Percentiles rank a stretch among this genome's conserved stretches.
These are phyloP conservation scores for Osmanthus fragrans DNA, from an alignment of 257 asterid genomes.

Conservation along the genomic window DNA sequence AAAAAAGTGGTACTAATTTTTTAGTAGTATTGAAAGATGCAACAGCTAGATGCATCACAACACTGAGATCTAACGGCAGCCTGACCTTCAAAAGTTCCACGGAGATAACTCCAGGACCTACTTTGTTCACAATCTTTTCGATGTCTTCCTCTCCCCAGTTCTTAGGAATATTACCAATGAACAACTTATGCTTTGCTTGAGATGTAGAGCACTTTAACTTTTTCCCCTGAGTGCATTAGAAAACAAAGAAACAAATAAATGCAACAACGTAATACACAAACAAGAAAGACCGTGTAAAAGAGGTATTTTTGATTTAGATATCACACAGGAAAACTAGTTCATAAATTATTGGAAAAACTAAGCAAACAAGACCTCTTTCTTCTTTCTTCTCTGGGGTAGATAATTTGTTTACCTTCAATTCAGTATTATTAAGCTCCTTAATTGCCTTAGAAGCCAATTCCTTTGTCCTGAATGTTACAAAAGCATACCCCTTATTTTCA, in stretches of 20 bases:
- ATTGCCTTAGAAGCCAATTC: conserved; percentile 92
- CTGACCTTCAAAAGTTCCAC: conserved; percentile 82
- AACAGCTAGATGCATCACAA: conserved; percentile 9
- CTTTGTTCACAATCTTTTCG: conserved; percentile 62
- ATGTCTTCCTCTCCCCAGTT: conserved; percentile 87
- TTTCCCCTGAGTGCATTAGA: conserved; percentile 61
- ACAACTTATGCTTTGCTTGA: conserved; percentile 87
- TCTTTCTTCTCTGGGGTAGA: neutral
- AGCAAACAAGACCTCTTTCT: neutral
- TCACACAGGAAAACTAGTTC: conserved; percentile 5
- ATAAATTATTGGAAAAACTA: neutral
- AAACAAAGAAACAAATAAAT: conserved; percentile 15
- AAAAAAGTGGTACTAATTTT: neutral
- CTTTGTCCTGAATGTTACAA: conserved; percentile 83
- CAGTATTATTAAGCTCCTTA: conserved; percentile 71
- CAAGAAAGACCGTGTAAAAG: neutral
- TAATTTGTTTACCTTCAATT: conserved; percentile 58
- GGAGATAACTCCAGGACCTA: conserved; percentile 85
- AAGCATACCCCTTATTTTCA: conserved; percentile 92
- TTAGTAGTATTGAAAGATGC: conserved; percentile 2
- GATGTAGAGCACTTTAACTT: conserved; percentile 83
- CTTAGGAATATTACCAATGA: conserved; percentile 90
- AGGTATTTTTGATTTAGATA: conserved; percentile 3
- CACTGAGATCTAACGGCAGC: neutral
- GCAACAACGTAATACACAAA: conserved; percentile 13